Evolutionary conservation across 495 filamentous ascomycete genomes (phyloP).

Genomic region (Hypoxylon rickii): DNA sequence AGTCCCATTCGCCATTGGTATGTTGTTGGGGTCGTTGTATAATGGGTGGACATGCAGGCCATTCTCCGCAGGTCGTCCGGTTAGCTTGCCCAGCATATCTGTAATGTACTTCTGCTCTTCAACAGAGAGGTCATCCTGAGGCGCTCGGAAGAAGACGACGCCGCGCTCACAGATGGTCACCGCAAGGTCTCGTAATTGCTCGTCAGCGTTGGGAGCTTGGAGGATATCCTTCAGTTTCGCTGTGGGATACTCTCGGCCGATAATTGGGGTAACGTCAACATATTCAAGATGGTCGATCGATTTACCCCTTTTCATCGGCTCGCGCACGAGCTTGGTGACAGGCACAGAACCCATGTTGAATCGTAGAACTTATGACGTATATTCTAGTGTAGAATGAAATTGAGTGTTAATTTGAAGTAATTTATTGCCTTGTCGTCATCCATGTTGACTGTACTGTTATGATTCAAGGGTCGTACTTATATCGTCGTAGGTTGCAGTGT

Average conservation of each 20-base stretch:
- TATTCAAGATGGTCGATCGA: slow-evolving; percentile 61
- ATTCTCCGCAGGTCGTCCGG: slow-evolving; percentile 47
- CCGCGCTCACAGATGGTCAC: slow-evolving; percentile 59
- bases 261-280: slow-evolving; percentile 69
- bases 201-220: slow-evolving; percentile 65
- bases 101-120: slow-evolving; percentile 48
- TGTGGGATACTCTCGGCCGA: slow-evolving; percentile 68
- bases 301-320: slow-evolving; percentile 47
- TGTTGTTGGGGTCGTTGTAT: slow-evolving; percentile 49
- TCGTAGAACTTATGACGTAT: not conserved
- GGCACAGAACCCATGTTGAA: slow-evolving; percentile 17
- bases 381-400: not conserved
- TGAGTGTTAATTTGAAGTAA: not conserved
- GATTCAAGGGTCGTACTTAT: too few relatives aligned
- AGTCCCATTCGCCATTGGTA: slow-evolving; percentile 47
- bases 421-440: too few relatives aligned
- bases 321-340: slow-evolving; percentile 21
- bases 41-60: slow-evolving; percentile 51
- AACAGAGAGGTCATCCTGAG: slow-evolving; percentile 46
- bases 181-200: slow-evolving; percentile 68
- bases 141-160: slow-evolving; percentile 62
- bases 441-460: too few relatives aligned
- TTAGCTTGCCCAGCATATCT: slow-evolving; percentile 45
- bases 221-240: slow-evolving; percentile 64
- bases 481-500: not conserved